A percentile compares a stretch with the other conserved stretches of the same genome.
These are phyloP conservation scores for Globisporangium okanoganense DNA, from an alignment of 352 stramenopile species.

Conservation along the genomic window DNA sequence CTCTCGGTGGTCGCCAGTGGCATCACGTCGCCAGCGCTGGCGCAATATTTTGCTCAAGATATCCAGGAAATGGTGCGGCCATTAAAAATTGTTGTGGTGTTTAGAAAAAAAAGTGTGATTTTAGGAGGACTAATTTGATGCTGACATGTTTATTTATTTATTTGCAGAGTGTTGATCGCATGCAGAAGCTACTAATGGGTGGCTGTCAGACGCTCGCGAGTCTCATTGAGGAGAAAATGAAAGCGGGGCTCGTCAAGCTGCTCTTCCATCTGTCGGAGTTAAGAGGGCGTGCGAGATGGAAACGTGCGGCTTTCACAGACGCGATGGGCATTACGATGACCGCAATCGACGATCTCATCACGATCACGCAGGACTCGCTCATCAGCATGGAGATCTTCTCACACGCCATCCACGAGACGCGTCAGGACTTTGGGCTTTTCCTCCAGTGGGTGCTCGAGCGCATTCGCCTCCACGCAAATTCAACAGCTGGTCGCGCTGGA, in stretches of 20 bases:
- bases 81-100: not conserved
- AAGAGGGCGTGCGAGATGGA: slow-evolving; percentile 52
- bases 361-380: slow-evolving; percentile 29
- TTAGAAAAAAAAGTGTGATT: too few species aligned
- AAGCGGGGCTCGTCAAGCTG: slow-evolving; percentile 29
- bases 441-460: slow-evolving; percentile 63
- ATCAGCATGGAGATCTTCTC: slow-evolving; percentile 41
- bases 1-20: slow-evolving; percentile 53
- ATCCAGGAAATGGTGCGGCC: slow-evolving; percentile 79
- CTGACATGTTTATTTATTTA: not conserved
- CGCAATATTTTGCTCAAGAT: slow-evolving; percentile 79
- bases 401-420: slow-evolving; percentile 44
- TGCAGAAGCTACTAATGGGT: slow-evolving; percentile 46
- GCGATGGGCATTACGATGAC: slow-evolving; percentile 35
- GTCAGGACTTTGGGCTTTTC: slow-evolving; percentile 55
- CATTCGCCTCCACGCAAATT: slow-evolving; percentile 59
- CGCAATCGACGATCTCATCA: slow-evolving; percentile 34
- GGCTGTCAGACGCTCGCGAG: slow-evolving; percentile 34
- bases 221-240: slow-evolving; percentile 35
- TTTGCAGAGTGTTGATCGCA: slow-evolving; percentile 48
- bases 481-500: slow-evolving; percentile 5
- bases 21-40: slow-evolving; percentile 55
- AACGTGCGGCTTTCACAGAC: slow-evolving; percentile 19
- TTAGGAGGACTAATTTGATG: not conserved
- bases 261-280: slow-evolving; percentile 51